Evolutionary conservation across 345 rosid species (phyloP).

Genomic region (Litchi chinensis): DNA sequence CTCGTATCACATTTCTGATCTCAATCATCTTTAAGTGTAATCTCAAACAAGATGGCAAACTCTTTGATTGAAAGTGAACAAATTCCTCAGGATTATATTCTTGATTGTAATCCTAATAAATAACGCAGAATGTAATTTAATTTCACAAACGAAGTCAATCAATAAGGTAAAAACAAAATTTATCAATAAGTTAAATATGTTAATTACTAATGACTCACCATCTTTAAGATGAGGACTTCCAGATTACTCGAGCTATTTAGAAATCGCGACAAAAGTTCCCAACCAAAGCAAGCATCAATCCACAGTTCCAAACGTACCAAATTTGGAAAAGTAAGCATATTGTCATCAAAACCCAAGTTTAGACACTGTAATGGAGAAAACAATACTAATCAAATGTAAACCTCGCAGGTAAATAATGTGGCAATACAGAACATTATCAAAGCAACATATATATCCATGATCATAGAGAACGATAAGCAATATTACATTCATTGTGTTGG

Average conservation of each 20-base stretch:
- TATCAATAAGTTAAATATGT: not conserved
- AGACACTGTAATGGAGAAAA: not conserved
- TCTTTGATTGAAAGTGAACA: not conserved
- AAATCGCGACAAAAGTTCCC: not conserved
- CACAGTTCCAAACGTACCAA: not conserved
- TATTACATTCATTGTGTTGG: not conserved
- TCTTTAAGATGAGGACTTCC: not conserved
- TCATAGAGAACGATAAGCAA: not conserved
- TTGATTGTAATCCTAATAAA: not conserved
- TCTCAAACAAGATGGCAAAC: constrained; percentile 2
- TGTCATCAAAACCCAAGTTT: not conserved
- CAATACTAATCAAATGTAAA: not conserved
- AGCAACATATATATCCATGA: not conserved
- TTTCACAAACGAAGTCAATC: not conserved
- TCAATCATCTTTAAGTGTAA: not conserved
- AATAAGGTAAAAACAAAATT: not conserved
- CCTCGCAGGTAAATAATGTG: not conserved
- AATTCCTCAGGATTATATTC: not conserved
- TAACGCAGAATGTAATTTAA: not conserved
- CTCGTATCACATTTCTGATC: not conserved
- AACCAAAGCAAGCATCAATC: not conserved
- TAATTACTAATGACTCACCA: not conserved
- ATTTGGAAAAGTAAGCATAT: constrained; percentile 10
- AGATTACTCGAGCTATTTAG: constrained; percentile 5
- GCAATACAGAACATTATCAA: not conserved